Evolutionary conservation across 2,329 filamentous ascomycete genomes (phyloP), one percentile per base, ranked within the genome.

Genomic region (Pestalotiopsis fici): DNA sequence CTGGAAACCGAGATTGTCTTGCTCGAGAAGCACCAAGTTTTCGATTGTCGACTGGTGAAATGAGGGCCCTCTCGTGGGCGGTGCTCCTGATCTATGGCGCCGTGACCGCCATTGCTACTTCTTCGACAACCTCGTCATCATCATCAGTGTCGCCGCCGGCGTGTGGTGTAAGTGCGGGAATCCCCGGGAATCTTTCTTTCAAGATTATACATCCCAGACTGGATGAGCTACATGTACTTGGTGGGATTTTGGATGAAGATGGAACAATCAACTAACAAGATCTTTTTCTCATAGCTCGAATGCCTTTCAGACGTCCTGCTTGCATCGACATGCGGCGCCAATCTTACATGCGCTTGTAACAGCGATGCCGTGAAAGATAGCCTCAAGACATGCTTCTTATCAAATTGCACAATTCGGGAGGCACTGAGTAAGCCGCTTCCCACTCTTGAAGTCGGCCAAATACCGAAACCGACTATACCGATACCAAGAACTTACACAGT

Each of bases 351-450:
- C 21, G 27, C 50, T n/a, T 64, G 62, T 15, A 39, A 25, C 62
- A 64, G 50, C 28, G 47, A 55, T 18, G 18, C 35, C n/a, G 23
- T 64, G 15, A 64, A 64, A 31, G 62, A 39, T 6, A 55, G 54
- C 6, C 50, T 64, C 15, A 23, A 64, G 37, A 55, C 43, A 3
- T 64, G 62, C 21, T 23, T 37, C 37, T 55, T 64, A 25, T 28
- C 62, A 27, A 64, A 55, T 27, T 64, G 62, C 43, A 55, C 62
- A 11, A 64, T 64, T 23, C 21, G 62, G 25, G 62, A 64, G 21
- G 62, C 62, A 15, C 21, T 64, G 39, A 23, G 62, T 64, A 56
- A 55, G 62, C 18, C 12, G 12, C 35, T 23, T 13, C 18, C 31
- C 11, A n/a, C 21, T 27, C 35, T 18, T 31, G 9, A 6, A 43